Evolutionary conservation across 176 grass and related monocot genomes (phyloP), one percentile per base, ranked within the genome.

Genomic region (Neostapfia colusana): DNA sequence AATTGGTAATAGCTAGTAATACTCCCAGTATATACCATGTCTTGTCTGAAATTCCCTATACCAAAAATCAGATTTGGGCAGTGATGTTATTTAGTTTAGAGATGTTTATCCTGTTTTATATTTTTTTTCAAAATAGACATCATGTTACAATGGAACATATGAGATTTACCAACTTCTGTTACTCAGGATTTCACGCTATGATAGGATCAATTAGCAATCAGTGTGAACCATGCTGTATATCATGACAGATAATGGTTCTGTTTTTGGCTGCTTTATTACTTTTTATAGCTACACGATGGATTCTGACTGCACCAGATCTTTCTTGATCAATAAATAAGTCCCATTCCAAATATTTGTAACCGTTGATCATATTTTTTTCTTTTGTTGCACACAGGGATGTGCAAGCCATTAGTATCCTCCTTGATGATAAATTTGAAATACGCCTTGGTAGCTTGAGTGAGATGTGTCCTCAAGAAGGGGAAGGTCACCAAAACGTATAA

Each of bases 391-490:
- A 73, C 79, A 99, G 95, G 87, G 91, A 99, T 82, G 45, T 99
- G 21, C 94, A 97, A 79, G 86, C 94, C 6, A 97, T 88, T 82
- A 93, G 91, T 68, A 83, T 97, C 51, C 87, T 99, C 80, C 91
- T 99, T 37, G 95, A 99, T 75, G 85, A 99, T 74, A 99, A 99
- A 88, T 99, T 92, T 79, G 95, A 99, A 50, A 87, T 99, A 31
- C 80, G 84, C 13, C 79, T 99, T 51, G 91, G 89, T 34, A 99
- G 95, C 84, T 85, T 99, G 78, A 88, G 83, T 8, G 89, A 92
- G 60, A 81, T 84, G 62, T 90, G 91, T 63, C 75, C 85, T 71
- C 91, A 99, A 81, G 95, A 99, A 90, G 84, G 82, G 17, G 95
- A 99, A 79, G 82, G 80, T 38, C 91, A 95, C 60, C 86, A 93